These are phyloP conservation scores for Penicillium fuscoglaucum DNA, from an alignment of 2,329 filamentous ascomycete species.

Conservation along the genomic window DNA sequence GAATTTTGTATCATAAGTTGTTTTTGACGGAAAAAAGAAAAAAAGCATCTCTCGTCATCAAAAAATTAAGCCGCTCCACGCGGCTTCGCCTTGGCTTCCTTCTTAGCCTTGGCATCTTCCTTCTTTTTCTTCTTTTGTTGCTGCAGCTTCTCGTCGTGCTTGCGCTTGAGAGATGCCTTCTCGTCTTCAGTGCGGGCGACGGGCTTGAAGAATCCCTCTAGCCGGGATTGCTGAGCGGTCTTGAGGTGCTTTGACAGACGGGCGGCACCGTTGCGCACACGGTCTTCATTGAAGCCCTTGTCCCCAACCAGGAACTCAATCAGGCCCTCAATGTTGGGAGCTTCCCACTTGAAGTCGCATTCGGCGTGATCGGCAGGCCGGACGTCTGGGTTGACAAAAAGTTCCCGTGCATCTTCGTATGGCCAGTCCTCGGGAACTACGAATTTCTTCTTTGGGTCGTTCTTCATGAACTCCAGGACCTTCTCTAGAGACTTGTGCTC, in stretches of 20 bases:
- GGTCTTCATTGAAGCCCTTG: conserved; percentile 95
- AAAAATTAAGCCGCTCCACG: conserved; percentile 56
- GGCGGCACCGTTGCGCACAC: conserved; percentile 75
- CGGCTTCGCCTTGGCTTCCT: conserved; percentile 83
- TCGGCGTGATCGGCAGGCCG: conserved; percentile 76
- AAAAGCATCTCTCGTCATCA: background rate
- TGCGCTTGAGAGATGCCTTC: conserved; percentile 82
- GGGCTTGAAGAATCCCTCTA: conserved; percentile 97
- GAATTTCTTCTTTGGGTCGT: conserved; percentile 76
- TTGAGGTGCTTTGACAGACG: conserved; percentile 88
- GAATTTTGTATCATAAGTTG: conserved; percentile 6
- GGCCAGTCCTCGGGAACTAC: conserved; percentile 95
- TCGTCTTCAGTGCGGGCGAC: conserved; percentile 84
- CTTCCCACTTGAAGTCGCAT: conserved; percentile 98
- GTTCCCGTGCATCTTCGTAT: conserved; percentile 82
- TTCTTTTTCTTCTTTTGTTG: conserved; percentile 95
- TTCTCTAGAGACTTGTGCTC: conserved; percentile 87
- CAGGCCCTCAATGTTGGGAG: conserved; percentile 84
- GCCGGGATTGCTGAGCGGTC: conserved; percentile 80
- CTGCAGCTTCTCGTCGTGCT: conserved; percentile 87
- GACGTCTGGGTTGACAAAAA: conserved; percentile 92
- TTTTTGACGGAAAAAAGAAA: background rate
- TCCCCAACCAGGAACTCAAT: conserved; percentile 87
- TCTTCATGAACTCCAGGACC: conserved; percentile 77
- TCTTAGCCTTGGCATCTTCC: conserved; percentile 93